phyloP scores from a whole-genome alignment of 2,329 filamentous ascomycete species.

The Trichoderma oligosporum region DNA sequence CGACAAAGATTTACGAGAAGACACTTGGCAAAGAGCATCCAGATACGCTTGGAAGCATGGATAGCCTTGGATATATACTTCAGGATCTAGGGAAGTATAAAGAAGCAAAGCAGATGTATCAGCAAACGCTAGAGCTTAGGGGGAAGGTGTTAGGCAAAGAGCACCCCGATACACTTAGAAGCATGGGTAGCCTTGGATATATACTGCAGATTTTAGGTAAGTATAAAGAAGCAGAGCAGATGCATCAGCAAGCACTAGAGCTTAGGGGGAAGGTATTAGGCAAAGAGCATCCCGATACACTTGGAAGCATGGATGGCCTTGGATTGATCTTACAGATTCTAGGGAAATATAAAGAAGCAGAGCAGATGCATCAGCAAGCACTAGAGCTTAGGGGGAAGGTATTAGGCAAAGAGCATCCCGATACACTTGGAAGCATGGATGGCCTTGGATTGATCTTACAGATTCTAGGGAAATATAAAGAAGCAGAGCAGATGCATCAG shows the following conservation, averaged over 20 bases:
- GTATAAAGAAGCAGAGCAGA: background rate
- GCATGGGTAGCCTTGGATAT: background rate
- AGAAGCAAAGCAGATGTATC: constrained; percentile 4
- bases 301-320: background rate
- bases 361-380: background rate
- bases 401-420: background rate
- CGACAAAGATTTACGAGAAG: constrained; percentile 1
- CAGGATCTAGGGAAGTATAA: background rate
- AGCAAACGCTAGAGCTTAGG: no score
- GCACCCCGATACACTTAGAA: background rate
- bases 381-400: background rate
- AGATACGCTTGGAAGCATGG: background rate
- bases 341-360: background rate
- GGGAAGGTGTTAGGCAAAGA: no score
- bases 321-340: background rate
- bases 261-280: background rate
- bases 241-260: background rate
- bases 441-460: constrained; percentile 36
- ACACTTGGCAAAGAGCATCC: background rate
- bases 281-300: background rate
- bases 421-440: background rate
- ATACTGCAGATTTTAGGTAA: background rate
- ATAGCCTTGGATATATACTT: background rate
- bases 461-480: background rate
- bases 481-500: background rate